A percentile compares a stretch with the other conserved stretches of the same genome.
phyloP scores from a whole-genome alignment of 768 basidiomycete species.

The Rubroboletus pulcherrimus region DNA sequence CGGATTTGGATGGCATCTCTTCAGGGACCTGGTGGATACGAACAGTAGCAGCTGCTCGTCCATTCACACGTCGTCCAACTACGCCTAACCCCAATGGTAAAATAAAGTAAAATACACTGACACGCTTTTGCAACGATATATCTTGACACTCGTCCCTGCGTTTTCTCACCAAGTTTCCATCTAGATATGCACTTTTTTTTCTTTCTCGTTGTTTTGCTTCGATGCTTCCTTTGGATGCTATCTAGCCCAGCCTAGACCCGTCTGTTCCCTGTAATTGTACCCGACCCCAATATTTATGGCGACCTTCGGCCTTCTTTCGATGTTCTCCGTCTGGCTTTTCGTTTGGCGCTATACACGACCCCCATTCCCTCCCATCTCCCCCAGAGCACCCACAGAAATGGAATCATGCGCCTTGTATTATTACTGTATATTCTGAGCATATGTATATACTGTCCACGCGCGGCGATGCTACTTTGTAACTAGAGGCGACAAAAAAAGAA shows the following conservation, averaged over 20 bases:
- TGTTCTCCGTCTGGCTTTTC: background rate
- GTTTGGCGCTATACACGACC: background rate
- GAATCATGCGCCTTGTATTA: conserved; percentile 20
- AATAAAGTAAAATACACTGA: conserved; percentile 18
- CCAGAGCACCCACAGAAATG: background rate
- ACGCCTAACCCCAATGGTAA: conserved; percentile 2
- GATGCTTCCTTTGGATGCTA: conserved; percentile 16
- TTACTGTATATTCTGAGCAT: conserved; percentile 20
- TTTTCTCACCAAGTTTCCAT: conserved; percentile 17
- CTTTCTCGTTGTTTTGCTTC: background rate
- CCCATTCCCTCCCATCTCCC: background rate
- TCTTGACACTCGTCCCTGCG: conserved; percentile 16
- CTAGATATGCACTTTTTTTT: conserved; percentile 31
- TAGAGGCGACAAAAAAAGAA: background rate
- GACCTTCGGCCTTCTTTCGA: background rate
- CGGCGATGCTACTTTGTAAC: background rate
- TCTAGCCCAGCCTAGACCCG: conserved; percentile 33
- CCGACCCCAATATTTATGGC: conserved; percentile 21
- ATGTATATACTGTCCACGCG: conserved; percentile 12
- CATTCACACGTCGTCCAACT: background rate
- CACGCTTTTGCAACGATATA: conserved; percentile 16
- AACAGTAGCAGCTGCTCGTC: conserved; percentile 34
- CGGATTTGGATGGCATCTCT: conserved; percentile 94
- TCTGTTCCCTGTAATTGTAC: conserved; percentile 24
- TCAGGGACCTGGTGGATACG: conserved; percentile 45